Evolutionary conservation across 768 basidiomycete species (phyloP).

Genomic region (Pleurotus tuber-regium): DNA sequence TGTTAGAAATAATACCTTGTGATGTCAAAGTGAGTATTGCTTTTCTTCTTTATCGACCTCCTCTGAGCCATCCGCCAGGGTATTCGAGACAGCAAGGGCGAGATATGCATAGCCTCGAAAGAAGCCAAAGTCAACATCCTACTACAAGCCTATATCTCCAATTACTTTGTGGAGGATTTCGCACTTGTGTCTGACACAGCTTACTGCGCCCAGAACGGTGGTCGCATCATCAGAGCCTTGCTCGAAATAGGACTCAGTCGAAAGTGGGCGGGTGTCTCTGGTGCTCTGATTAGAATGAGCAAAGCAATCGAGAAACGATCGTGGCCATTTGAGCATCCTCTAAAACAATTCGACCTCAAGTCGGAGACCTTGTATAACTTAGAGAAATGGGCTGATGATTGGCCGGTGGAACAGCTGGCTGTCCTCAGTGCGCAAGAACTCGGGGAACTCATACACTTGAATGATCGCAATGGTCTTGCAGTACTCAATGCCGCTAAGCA

Average conservation of each 20-base stretch:
- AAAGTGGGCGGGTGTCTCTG: constrained; percentile 84
- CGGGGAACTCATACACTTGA: constrained; percentile 81
- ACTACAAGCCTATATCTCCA: constrained; percentile 87
- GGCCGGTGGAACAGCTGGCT: constrained; percentile 71
- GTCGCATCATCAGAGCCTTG: constrained; percentile 90
- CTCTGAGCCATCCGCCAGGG: constrained; percentile 35
- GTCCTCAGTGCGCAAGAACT: constrained; percentile 62
- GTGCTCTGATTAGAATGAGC: constrained; percentile 83
- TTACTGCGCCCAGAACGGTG: constrained; percentile 93
- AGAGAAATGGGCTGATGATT: constrained; percentile 78
- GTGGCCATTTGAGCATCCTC: constrained; percentile 94
- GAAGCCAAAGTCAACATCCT: constrained; percentile 93
- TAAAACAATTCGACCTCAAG: constrained; percentile 79
- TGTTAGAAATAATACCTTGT: constrained; percentile 74
- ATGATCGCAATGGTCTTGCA: constrained; percentile 79
- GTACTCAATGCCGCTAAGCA: constrained; percentile 78
- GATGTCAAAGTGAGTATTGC: constrained; percentile 61
- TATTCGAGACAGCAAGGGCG: constrained; percentile 4
- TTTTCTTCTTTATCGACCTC: neutral
- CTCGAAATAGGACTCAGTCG: constrained; percentile 92
- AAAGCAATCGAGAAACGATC: constrained; percentile 90
- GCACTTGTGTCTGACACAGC: constrained; percentile 94
- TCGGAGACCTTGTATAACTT: constrained; percentile 76
- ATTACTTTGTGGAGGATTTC: constrained; percentile 83
- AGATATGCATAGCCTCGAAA: constrained; percentile 33